Evolutionary conservation across 202 grass and related monocot genomes (phyloP).

Genomic region (Zizania palustris): DNA sequence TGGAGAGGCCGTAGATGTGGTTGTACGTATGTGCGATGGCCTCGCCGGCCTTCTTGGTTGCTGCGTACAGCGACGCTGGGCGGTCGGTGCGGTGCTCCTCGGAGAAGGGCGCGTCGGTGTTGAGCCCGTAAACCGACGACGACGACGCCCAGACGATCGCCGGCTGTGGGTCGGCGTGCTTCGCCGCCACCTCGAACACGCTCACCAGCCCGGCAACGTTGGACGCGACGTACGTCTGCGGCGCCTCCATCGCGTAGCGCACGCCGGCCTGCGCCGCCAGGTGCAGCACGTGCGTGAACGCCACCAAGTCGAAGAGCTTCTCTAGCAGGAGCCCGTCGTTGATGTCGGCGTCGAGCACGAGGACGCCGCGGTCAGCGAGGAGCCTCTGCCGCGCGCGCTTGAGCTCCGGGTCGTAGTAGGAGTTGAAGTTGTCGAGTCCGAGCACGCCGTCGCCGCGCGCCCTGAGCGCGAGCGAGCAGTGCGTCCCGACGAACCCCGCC

Average conservation of each 20-base stretch:
- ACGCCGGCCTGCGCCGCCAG: conserved; percentile 94
- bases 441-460: conserved; percentile 83
- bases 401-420: conserved; percentile 90
- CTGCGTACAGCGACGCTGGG: conserved; percentile 93
- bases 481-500: conserved; percentile 78
- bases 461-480: conserved; percentile 78
- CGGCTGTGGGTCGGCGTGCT: conserved; percentile 91
- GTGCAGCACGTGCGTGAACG: conserved; percentile 94
- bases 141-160: conserved; percentile 90
- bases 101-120: conserved; percentile 77
- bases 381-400: conserved; percentile 80
- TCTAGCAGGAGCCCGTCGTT: conserved; percentile 65
- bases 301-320: conserved; percentile 62
- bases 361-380: conserved; percentile 60
- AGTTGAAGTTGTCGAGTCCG: conserved; percentile 92
- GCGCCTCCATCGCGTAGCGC: conserved; percentile 85
- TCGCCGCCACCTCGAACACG: conserved; percentile 74
- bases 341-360: conserved; percentile 85
- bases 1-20: conserved; percentile 96
- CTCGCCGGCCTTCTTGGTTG: conserved; percentile 97
- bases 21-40: conserved; percentile 92
- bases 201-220: conserved; percentile 87
- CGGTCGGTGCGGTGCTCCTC: conserved; percentile 89
- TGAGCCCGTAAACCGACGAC: conserved; percentile 93
- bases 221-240: conserved; percentile 88